These are phyloP conservation scores for Eragrostis tef DNA, from an alignment of 202 grass and related monocot genomes.

Conservation along the genomic window DNA sequence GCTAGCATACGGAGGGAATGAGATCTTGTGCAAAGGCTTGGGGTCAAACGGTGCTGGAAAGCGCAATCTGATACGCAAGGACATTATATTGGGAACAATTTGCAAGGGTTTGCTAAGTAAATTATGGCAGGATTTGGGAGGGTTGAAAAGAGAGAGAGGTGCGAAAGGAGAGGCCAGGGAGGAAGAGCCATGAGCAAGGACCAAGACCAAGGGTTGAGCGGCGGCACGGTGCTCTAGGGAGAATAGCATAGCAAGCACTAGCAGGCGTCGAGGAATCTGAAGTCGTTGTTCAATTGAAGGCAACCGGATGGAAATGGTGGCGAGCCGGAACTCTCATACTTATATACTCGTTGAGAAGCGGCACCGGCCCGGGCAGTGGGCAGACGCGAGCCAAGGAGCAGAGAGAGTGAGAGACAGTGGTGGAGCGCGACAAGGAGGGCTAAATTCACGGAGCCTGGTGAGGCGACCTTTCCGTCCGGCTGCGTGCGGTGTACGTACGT, in stretches of 20 bases:
- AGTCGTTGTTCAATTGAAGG: no score
- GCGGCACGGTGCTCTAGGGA: conserved; percentile 19
- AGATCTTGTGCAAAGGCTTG: background rate
- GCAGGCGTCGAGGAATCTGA: background rate
- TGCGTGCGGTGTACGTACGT: no score
- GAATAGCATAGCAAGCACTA: background rate
- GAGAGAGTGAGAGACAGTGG: background rate
- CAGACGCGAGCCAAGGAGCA: no score
- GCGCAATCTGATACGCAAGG: background rate
- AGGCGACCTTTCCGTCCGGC: no score
- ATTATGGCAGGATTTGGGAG: background rate
- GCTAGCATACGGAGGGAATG: background rate
- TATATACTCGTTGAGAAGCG: no score
- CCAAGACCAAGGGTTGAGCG: background rate
- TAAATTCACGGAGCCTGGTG: conserved; percentile 35
- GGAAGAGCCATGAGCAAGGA: background rate
- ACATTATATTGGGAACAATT: background rate
- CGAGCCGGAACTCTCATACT: no score
- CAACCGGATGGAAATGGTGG: no score
- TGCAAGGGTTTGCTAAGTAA: background rate
- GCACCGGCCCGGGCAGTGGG: no score
- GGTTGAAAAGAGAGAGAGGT: background rate
- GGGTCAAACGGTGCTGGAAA: background rate
- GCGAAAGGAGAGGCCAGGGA: background rate
- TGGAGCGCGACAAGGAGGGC: conserved; percentile 15